A percentile compares a stretch with the other conserved stretches of the same genome.
These are phyloP conservation scores for Emergomyces pasteurianus DNA, from an alignment of 2,329 filamentous ascomycete genomes.

Conservation along the genomic window DNA sequence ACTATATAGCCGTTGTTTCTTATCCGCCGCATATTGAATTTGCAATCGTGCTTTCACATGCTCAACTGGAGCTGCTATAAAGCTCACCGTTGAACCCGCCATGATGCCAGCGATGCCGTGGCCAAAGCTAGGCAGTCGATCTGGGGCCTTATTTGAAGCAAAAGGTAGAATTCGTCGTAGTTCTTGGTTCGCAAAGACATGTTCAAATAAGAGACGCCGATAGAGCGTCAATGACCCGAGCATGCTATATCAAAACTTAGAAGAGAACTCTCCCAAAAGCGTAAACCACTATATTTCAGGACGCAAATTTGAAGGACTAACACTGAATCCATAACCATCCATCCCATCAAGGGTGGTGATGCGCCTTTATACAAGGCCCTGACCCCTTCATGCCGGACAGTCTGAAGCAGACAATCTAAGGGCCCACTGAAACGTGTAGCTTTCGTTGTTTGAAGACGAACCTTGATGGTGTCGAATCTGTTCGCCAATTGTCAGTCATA, in stretches of 20 bases:
- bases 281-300: background rate
- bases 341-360: conserved; percentile 80
- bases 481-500: conserved; percentile 1
- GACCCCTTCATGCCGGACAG: conserved; percentile 73
- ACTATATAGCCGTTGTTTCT: conserved; percentile 65
- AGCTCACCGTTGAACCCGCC: conserved; percentile 80
- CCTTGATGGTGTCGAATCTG: conserved; percentile 92
- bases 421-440: conserved; percentile 70
- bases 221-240: conserved; percentile 85
- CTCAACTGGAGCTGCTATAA: conserved; percentile 87
- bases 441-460: conserved; percentile 80
- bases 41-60: conserved; percentile 91
- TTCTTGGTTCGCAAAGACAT: conserved; percentile 54
- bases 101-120: conserved; percentile 81
- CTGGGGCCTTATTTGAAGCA: conserved; percentile 21
- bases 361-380: conserved; percentile 87
- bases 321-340: conserved; percentile 95
- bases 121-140: conserved; percentile 59
- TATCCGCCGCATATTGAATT: conserved; percentile 77
- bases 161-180: conserved; percentile 28
- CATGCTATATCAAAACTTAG: conserved; percentile 45
- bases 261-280: background rate
- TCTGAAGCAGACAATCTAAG: conserved; percentile 72
- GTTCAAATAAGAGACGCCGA: conserved; percentile 67
- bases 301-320: conserved; percentile 19